phyloP scores from a whole-genome alignment of 495 filamentous ascomycete genomes.

The Pyrenula aspistea region DNA sequence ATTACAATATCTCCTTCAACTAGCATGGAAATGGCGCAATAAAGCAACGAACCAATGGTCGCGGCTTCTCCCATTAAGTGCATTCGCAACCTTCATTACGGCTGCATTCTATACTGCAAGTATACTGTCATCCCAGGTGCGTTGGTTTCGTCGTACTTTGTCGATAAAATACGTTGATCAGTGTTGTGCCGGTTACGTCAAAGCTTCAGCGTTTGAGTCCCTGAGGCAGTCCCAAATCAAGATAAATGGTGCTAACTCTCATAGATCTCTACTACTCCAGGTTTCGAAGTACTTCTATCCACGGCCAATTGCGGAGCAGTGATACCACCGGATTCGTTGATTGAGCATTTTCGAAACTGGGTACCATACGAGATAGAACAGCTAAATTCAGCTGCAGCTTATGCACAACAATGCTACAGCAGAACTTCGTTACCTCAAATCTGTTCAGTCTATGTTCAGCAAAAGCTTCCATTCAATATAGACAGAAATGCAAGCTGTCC shows the following conservation, averaged over 20 bases:
- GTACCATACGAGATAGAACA: background rate
- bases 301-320: background rate
- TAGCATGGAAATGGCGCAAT: background rate
- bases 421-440: background rate
- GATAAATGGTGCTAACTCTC: background rate
- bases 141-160: background rate
- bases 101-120: constrained; percentile 1
- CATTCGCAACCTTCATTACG: constrained; percentile 1
- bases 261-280: background rate
- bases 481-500: background rate
- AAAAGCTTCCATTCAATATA: background rate
- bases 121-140: constrained; percentile 4
- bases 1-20: background rate
- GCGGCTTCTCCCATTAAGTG: background rate
- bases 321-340: background rate
- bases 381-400: background rate
- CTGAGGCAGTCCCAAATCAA: background rate
- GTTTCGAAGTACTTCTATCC: background rate
- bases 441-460: background rate
- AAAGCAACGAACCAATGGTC: background rate
- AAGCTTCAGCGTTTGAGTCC: background rate
- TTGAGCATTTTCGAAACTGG: background rate
- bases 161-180: background rate
- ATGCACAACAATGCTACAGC: background rate
- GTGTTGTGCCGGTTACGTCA: background rate